Evolutionary conservation across 2,329 filamentous ascomycete species (phyloP).

Genomic region (Arachnopeziza araneosa): DNA sequence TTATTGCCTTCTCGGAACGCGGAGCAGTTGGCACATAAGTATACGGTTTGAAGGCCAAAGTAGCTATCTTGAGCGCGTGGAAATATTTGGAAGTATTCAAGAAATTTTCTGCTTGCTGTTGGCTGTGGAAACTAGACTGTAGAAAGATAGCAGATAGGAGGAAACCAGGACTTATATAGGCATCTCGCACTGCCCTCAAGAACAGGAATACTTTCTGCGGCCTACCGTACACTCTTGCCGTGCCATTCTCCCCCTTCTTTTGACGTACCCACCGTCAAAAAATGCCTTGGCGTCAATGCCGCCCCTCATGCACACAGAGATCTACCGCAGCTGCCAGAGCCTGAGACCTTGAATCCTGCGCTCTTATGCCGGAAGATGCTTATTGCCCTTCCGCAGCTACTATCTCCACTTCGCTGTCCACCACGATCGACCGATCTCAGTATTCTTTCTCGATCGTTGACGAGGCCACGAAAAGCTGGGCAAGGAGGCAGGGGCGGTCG

Average conservation of each 20-base stretch:
- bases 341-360: too few species aligned
- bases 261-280: neutral
- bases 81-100: slow-evolving; percentile 17
- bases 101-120: slow-evolving; percentile 14
- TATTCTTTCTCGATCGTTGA: too few species aligned
- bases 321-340: too few species aligned
- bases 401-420: too few species aligned
- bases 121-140: slow-evolving; percentile 8
- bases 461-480: too few species aligned
- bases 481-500: slow-evolving; percentile 8
- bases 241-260: too few species aligned
- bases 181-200: too few species aligned
- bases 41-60: slow-evolving; percentile 15
- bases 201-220: too few species aligned
- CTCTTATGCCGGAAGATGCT: too few species aligned
- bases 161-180: slow-evolving; percentile 2
- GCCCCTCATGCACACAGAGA: slow-evolving; percentile 6
- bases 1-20: slow-evolving; percentile 13
- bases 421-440: too few species aligned
- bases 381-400: too few species aligned
- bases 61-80: slow-evolving; percentile 15
- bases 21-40: slow-evolving; percentile 18
- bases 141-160: slow-evolving; percentile 8
- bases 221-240: too few species aligned
- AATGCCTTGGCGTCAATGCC: slow-evolving; percentile 11